Evolutionary conservation across 495 filamentous ascomycete species (phyloP).

Genomic region (Poronia punctata): DNA sequence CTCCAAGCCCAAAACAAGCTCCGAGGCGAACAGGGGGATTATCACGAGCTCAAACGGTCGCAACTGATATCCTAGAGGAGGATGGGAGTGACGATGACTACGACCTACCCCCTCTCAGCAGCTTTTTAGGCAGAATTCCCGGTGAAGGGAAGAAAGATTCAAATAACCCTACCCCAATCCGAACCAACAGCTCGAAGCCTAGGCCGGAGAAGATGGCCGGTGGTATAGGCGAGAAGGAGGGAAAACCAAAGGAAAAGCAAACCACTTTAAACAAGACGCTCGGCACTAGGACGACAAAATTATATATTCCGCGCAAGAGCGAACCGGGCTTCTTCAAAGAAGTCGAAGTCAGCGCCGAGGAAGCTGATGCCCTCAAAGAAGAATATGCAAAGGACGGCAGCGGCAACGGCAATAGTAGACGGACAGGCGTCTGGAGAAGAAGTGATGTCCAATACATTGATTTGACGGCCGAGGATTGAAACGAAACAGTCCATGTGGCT

Average conservation of each 20-base stretch:
- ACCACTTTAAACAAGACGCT: constrained; percentile 9
- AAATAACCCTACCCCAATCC: neutral
- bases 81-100: constrained; percentile 15
- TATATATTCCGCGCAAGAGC: constrained; percentile 24
- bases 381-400: neutral
- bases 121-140: constrained; percentile 7
- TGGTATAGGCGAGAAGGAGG: neutral
- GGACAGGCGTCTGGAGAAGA: constrained; percentile 19
- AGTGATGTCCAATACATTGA: constrained; percentile 36
- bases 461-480: constrained; percentile 31
- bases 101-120: constrained; percentile 20
- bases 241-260: constrained; percentile 9
- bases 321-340: constrained; percentile 26
- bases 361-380: constrained; percentile 14
- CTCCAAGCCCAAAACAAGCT: constrained; percentile 9
- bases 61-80: constrained; percentile 37
- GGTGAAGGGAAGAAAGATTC: neutral
- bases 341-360: constrained; percentile 25
- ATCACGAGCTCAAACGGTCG: constrained; percentile 38
- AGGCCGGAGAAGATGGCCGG: neutral
- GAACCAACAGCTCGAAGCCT: neutral
- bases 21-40: constrained; percentile 16
- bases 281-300: constrained; percentile 14
- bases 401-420: neutral
- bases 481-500: neutral